Percentiles rank a stretch among this genome's conserved stretches.
Conservation (phyloP, 2,329 filamentous ascomycete genomes). For the Fusarium buxicola region DNA sequence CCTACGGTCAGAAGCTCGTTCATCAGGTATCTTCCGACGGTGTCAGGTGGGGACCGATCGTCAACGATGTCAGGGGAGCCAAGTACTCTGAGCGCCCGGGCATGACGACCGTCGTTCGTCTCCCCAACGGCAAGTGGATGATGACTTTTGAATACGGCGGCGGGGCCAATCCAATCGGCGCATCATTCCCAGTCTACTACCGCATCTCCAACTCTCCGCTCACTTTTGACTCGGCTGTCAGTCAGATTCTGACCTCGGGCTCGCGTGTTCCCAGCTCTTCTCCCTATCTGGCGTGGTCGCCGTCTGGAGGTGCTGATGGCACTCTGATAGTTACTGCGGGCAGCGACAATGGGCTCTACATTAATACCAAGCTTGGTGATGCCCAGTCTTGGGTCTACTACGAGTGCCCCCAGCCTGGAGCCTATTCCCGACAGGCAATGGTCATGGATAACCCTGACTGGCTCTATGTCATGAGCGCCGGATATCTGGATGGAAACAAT, state of each 20-base stretch:
- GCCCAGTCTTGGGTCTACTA: slow-evolving; percentile 17
- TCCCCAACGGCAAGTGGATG: slow-evolving; percentile 16
- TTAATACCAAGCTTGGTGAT: slow-evolving; percentile 20
- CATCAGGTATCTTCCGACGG: slow-evolving; percentile 72
- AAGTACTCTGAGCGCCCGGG: slow-evolving; percentile 11
- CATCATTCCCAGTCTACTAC: slow-evolving; percentile 14
- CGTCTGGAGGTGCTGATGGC: not conserved
- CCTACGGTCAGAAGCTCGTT: slow-evolving; percentile 55
- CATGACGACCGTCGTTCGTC: slow-evolving; percentile 24
- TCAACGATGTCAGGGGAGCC: slow-evolving; percentile 68
- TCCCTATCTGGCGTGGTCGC: slow-evolving; percentile 19
- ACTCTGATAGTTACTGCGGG: slow-evolving; percentile 12
- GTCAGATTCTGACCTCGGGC: slow-evolving; percentile 2
- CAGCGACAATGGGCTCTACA: slow-evolving; percentile 10
- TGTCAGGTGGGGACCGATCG: slow-evolving; percentile 67
- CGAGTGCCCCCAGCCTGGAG: slow-evolving; percentile 16
- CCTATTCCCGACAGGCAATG: slow-evolving; percentile 20
- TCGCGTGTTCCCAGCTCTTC: not conserved
- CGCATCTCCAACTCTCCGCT: slow-evolving; percentile 23
- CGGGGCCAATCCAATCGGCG: not conserved
- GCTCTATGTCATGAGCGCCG: slow-evolving; percentile 14
- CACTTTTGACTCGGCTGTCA: not conserved
- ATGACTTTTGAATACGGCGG: slow-evolving; percentile 29
- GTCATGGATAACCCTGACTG: slow-evolving; percentile 19
- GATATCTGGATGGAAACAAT: slow-evolving; percentile 5